Conservation (phyloP, 2,329 filamentous ascomycete species). For the Chrysoporthe cubensis region DNA sequence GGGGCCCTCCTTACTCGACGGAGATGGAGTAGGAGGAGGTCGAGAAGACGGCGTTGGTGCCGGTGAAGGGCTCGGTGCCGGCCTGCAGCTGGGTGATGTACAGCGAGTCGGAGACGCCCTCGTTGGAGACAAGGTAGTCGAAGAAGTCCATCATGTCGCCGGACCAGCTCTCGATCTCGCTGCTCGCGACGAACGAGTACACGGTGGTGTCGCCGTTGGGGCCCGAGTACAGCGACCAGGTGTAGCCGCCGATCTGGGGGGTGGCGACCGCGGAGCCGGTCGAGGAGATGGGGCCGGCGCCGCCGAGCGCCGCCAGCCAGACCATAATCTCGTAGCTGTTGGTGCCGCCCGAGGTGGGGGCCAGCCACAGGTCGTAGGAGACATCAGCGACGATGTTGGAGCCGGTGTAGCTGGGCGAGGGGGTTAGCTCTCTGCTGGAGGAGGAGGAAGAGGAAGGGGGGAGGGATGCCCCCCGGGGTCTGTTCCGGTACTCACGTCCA, state of each 20-base stretch:
- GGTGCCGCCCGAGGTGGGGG: slow-evolving; percentile 45
- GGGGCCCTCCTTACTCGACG: slow-evolving; percentile 13
- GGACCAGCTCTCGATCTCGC: slow-evolving; percentile 54
- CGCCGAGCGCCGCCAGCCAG: slow-evolving; percentile 62
- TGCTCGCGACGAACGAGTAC: slow-evolving; percentile 55
- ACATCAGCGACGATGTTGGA: slow-evolving; percentile 55
- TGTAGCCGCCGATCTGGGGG: slow-evolving; percentile 54
- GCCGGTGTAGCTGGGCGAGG: slow-evolving; percentile 39
- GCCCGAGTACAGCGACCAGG: slow-evolving; percentile 65
- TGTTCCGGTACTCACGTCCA: slow-evolving; percentile 40
- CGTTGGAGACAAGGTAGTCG: slow-evolving; percentile 54
- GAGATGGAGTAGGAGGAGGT: slow-evolving; percentile 30
- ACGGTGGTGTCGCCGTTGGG: slow-evolving; percentile 63
- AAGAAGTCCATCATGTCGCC: slow-evolving; percentile 63
- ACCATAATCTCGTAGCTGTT: slow-evolving; percentile 68
- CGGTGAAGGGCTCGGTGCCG: slow-evolving; percentile 61
- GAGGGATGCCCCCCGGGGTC: not conserved
- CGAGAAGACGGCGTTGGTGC: slow-evolving; percentile 40
- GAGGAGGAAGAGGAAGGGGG: not conserved
- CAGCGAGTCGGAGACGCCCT: slow-evolving; percentile 53
- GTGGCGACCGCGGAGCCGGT: slow-evolving; percentile 57
- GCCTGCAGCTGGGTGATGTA: slow-evolving; percentile 57
- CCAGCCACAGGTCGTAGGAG: slow-evolving; percentile 65
- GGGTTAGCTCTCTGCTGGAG: not conserved
- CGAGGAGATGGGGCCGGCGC: slow-evolving; percentile 60